Evolutionary conservation across 805 yeast genomes (phyloP).

Genomic region (Candida coquimbonensis): DNA sequence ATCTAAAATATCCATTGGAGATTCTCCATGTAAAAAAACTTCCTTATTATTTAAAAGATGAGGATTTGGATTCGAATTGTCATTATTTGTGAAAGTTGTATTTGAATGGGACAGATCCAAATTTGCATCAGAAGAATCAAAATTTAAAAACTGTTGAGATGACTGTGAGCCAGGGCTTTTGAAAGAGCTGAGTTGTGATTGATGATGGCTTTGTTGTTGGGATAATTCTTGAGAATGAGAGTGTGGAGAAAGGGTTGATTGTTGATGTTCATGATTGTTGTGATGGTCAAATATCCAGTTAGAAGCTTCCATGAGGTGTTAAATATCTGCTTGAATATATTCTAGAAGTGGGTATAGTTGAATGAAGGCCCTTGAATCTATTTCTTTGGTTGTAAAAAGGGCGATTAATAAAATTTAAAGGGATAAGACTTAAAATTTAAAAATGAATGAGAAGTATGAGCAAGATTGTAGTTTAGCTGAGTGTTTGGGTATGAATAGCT

Average conservation of each 20-base stretch:
- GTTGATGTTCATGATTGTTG: constrained; percentile 1
- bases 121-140: constrained; percentile 16
- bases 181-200: neutral
- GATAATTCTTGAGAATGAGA: too few species aligned
- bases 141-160: constrained; percentile 11
- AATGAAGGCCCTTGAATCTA: too few species aligned
- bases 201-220: too few species aligned
- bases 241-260: neutral
- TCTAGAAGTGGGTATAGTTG: too few species aligned
- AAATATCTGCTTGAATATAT: too few species aligned
- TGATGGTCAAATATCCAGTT: constrained; percentile 11
- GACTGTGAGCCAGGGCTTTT: constrained; percentile 5
- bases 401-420: too few species aligned
- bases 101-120: constrained; percentile 7
- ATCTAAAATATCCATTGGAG: constrained; percentile 11
- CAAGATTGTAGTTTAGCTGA: too few species aligned
- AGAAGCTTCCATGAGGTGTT: constrained; percentile 7
- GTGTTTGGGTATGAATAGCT: too few species aligned
- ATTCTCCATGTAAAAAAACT: constrained; percentile 1
- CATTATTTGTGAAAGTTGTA: neutral
- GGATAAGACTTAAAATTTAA: too few species aligned
- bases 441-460: too few species aligned
- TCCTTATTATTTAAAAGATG: constrained; percentile 1
- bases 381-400: too few species aligned
- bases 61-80: neutral